These are phyloP conservation scores for Roridomyces roridus DNA, from an alignment of 768 basidiomycete species.

Conservation along the genomic window DNA sequence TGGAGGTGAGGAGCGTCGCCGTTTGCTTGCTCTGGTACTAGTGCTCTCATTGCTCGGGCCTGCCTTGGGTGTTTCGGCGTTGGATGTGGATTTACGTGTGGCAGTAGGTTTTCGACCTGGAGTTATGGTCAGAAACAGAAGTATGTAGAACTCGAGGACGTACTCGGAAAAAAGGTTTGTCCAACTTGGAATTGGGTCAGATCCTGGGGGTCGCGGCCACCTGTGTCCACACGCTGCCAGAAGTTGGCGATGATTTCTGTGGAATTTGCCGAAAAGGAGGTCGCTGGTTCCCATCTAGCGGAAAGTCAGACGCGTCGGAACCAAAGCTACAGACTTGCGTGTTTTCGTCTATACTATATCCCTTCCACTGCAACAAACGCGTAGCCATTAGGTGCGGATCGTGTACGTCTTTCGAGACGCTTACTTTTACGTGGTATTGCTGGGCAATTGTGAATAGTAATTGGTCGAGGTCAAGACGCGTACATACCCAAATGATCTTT, in stretches of 20 bases:
- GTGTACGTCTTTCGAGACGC: slow-evolving; percentile 28
- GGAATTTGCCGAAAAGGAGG: slow-evolving; percentile 59
- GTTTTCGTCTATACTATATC: slow-evolving; percentile 56
- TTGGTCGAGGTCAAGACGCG: no score
- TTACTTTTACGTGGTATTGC: slow-evolving; percentile 67
- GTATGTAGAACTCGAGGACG: slow-evolving; percentile 6
- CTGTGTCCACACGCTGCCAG: slow-evolving; percentile 53
- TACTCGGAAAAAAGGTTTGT: slow-evolving; percentile 62
- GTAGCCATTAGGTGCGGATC: not conserved
- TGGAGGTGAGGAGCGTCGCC: slow-evolving; percentile 18
- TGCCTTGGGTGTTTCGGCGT: not conserved
- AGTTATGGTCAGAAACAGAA: not conserved
- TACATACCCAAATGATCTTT: slow-evolving; percentile 63
- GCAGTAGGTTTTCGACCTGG: slow-evolving; percentile 29
- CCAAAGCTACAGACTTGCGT: slow-evolving; percentile 50
- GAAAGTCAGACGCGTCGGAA: slow-evolving; percentile 10
- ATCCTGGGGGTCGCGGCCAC: slow-evolving; percentile 56
- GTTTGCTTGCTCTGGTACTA: slow-evolving; percentile 20
- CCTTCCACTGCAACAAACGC: slow-evolving; percentile 63
- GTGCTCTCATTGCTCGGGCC: slow-evolving; percentile 13
- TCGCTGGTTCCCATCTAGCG: slow-evolving; percentile 69
- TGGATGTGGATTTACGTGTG: slow-evolving; percentile 19
- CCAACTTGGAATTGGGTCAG: slow-evolving; percentile 56
- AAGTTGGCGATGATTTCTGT: slow-evolving; percentile 60
- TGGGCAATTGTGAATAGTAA: slow-evolving; percentile 31